These are phyloP conservation scores for Vaccinium macrocarpon DNA, from an alignment of 148 eudicot species.

Conservation along the genomic window DNA sequence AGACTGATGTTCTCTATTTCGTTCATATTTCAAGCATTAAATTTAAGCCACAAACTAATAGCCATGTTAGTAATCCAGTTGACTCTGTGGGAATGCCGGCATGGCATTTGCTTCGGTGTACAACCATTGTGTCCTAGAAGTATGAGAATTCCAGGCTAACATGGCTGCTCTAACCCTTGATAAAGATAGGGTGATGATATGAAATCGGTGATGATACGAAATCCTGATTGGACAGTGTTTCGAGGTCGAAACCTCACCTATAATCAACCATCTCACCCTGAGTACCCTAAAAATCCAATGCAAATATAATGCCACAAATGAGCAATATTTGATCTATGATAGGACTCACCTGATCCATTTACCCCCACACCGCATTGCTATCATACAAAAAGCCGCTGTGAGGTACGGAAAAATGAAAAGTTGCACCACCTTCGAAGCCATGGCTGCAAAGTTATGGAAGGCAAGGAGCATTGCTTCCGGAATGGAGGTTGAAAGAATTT, in stretches of 20 bases:
- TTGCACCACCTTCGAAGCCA: slow-evolving; percentile 18
- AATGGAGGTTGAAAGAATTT: not conserved
- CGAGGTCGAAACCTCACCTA: slow-evolving; percentile 14
- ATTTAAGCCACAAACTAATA: not conserved
- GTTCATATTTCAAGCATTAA: not conserved
- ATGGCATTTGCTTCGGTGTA: slow-evolving; percentile 22
- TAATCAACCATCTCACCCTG: slow-evolving; percentile 8
- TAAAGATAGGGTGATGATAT: not conserved
- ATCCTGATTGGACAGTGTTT: not conserved
- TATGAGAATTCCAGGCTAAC: slow-evolving; percentile 21
- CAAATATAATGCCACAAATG: not conserved
- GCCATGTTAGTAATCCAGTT: slow-evolving; percentile 1
- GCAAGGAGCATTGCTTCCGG: not conserved
- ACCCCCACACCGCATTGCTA: not conserved
- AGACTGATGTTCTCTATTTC: not conserved
- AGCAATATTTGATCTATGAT: not conserved
- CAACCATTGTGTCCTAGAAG: slow-evolving; percentile 27
- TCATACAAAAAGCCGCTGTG: not conserved
- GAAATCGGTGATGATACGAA: slow-evolving; percentile 1
- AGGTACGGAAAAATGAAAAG: slow-evolving; percentile 4
- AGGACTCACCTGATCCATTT: slow-evolving; percentile 7
- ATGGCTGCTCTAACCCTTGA: slow-evolving; percentile 21
- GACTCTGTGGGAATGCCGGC: slow-evolving; percentile 16
- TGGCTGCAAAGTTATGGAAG: slow-evolving; percentile 14
- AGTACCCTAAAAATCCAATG: slow-evolving; percentile 8